These are phyloP conservation scores for Hyparrhenia diplandra DNA, from an alignment of 176 grass and related monocot genomes.

Conservation along the genomic window DNA sequence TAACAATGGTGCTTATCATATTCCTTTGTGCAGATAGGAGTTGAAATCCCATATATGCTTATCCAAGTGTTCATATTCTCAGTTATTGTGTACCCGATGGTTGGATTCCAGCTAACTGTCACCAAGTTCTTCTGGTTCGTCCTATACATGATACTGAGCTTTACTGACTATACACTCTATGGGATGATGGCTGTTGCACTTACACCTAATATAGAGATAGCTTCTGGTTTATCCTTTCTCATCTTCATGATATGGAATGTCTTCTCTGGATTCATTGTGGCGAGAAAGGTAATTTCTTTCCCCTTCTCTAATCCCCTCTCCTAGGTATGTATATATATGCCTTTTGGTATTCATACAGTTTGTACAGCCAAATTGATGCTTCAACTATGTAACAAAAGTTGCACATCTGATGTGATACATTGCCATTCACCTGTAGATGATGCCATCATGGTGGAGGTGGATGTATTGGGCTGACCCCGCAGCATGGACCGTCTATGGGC, in stretches of 20 bases:
- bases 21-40: not conserved
- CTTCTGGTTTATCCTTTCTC: constrained; percentile 54
- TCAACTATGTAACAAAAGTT: not conserved
- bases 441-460: constrained; percentile 62
- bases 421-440: constrained; percentile 27
- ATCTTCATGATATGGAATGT: constrained; percentile 71
- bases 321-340: not conserved
- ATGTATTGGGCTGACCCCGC: constrained; percentile 52
- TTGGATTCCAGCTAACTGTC: constrained; percentile 48
- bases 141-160: constrained; percentile 52
- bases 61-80: constrained; percentile 52
- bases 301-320: not conserved
- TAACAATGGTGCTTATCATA: not conserved
- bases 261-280: constrained; percentile 60
- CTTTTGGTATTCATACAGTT: not conserved
- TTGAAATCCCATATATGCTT: constrained; percentile 60
- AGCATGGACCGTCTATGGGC: constrained; percentile 57
- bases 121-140: constrained; percentile 62
- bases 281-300: constrained; percentile 42
- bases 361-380: not conserved
- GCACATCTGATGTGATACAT: not conserved
- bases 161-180: constrained; percentile 55
- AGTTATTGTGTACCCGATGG: constrained; percentile 57
- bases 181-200: constrained; percentile 76
- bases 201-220: constrained; percentile 63